Conservation (phyloP, 352 stramenopile species). For the Globisporangium iwayamae region DNA sequence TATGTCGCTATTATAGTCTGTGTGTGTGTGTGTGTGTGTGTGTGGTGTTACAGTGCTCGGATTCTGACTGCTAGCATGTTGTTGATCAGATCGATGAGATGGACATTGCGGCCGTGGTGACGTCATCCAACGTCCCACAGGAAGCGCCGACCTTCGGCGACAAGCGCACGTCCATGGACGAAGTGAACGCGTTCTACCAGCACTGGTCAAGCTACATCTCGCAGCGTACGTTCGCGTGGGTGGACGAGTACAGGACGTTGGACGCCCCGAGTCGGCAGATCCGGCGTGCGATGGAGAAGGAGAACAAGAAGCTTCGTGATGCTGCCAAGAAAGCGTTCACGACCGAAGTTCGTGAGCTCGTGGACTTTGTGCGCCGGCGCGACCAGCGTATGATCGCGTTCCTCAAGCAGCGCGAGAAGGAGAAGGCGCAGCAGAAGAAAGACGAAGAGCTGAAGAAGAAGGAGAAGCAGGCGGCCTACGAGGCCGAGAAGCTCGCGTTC, state of each 20-base stretch:
- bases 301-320: conserved; percentile 87
- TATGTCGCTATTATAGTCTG: conserved; percentile 3
- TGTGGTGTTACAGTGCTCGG: neutral
- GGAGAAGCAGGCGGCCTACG: conserved; percentile 56
- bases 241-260: conserved; percentile 82
- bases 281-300: conserved; percentile 82
- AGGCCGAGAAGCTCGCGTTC: conserved; percentile 57
- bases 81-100: conserved; percentile 66
- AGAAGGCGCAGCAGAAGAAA: conserved; percentile 42
- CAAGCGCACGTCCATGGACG: conserved; percentile 34
- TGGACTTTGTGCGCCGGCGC: conserved; percentile 80
- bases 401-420: conserved; percentile 64
- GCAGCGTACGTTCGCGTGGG: conserved; percentile 69
- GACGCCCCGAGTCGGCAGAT: conserved; percentile 76
- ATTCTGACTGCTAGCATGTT: conserved; percentile 1
- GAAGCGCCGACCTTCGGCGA: conserved; percentile 51
- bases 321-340: conserved; percentile 73
- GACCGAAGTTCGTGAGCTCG: conserved; percentile 71
- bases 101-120: conserved; percentile 32
- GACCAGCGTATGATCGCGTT: conserved; percentile 67
- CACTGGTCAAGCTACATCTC: conserved; percentile 77
- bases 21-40: too few species aligned
- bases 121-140: conserved; percentile 1
- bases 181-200: conserved; percentile 71
- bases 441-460: conserved; percentile 52